A percentile compares a stretch with the other conserved stretches of the same genome.
Evolutionary conservation across 805 yeast genomes (phyloP).

Genomic region (Monosporozyma servazzii): DNA sequence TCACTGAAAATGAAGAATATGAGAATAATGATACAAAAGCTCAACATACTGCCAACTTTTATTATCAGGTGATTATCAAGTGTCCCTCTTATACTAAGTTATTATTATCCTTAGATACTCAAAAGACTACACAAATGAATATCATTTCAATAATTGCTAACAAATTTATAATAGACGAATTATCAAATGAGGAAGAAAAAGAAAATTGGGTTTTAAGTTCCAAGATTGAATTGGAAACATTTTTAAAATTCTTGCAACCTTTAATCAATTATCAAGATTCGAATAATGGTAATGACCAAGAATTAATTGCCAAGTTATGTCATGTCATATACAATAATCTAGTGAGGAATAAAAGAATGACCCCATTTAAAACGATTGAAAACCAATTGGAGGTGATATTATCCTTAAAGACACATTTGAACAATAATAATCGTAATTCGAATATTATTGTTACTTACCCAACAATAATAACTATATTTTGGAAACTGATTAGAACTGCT

Average conservation of each 20-base stretch:
- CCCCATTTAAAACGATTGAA: constrained; percentile 12
- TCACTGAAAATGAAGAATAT: neutral
- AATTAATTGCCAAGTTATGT: constrained; percentile 57
- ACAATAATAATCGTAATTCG: constrained; percentile 32
- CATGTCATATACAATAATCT: constrained; percentile 44
- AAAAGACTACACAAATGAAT: neutral
- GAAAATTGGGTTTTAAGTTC: constrained; percentile 10
- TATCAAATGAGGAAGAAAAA: neutral
- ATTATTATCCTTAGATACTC: constrained; percentile 4
- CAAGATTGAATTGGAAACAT: constrained; percentile 16
- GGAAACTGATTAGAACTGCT: constrained; percentile 49
- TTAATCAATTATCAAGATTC: constrained; percentile 7
- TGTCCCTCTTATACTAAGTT: constrained; percentile 19
- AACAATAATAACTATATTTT: constrained; percentile 53
- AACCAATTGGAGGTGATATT: constrained; percentile 33
- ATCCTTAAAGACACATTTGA: constrained; percentile 18
- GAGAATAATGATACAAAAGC: neutral
- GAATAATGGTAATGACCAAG: constrained; percentile 32
- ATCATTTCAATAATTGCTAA: neutral
- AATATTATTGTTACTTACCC: constrained; percentile 66
- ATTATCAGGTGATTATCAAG: constrained; percentile 15
- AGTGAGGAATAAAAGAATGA: neutral
- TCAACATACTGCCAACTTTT: constrained; percentile 2
- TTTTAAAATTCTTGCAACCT: constrained; percentile 19
- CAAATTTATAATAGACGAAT: neutral